Evolutionary conservation across 2,329 filamentous ascomycete genomes (phyloP).

Genomic region (Aspergillus sp.): DNA sequence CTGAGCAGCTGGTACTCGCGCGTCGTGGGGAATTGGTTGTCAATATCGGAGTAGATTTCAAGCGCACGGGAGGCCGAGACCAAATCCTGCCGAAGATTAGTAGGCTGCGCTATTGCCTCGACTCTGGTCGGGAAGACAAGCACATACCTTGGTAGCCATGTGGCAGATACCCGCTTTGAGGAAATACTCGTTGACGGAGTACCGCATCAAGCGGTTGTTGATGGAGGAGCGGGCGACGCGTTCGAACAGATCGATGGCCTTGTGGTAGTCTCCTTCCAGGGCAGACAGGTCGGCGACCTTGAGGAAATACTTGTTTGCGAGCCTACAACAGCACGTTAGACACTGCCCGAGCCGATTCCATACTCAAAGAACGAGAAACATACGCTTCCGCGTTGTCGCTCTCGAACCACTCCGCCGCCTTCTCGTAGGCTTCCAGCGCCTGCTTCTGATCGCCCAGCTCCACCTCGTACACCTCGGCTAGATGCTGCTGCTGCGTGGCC

Average conservation of each 20-base stretch:
- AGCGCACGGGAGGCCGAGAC: conserved; percentile 77
- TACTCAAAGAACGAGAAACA: conserved; percentile 5
- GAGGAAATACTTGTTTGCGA: conserved; percentile 90
- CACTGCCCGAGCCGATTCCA: background rate
- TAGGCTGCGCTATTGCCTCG: background rate
- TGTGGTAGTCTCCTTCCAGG: conserved; percentile 78
- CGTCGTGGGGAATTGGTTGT: conserved; percentile 71
- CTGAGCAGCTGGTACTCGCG: conserved; percentile 78
- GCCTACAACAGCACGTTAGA: conserved; percentile 43
- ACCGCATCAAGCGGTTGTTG: conserved; percentile 88
- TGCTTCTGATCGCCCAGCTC: conserved; percentile 74
- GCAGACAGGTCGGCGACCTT: conserved; percentile 88
- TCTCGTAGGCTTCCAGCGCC: conserved; percentile 79
- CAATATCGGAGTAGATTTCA: conserved; percentile 76
- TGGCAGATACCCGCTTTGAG: conserved; percentile 93
- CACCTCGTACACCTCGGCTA: conserved; percentile 81
- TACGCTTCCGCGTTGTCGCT: conserved; percentile 80
- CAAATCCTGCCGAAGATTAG: conserved; percentile 54
- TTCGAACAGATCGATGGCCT: conserved; percentile 78
- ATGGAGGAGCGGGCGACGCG: conserved; percentile 74
- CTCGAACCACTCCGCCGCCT: conserved; percentile 86
- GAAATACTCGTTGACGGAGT: conserved; percentile 93
- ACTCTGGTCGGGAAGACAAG: background rate
- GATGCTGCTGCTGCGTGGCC: conserved; percentile 83
- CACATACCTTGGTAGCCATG: conserved; percentile 57